phyloP scores from a whole-genome alignment of 306 rosid genomes.

The Hippophae gyantsensis region DNA sequence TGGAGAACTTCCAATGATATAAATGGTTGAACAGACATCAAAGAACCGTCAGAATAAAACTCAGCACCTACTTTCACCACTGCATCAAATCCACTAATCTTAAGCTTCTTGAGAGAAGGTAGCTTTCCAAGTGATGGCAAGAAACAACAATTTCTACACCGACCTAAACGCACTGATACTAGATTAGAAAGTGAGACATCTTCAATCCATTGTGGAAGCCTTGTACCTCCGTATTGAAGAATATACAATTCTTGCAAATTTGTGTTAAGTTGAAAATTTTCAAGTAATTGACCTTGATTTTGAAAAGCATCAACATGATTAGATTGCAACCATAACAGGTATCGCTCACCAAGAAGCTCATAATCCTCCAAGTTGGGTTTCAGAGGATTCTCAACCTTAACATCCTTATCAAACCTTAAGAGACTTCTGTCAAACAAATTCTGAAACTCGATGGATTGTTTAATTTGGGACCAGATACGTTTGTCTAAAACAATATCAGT shows the following conservation, averaged over 20 bases:
- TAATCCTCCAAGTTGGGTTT: no score
- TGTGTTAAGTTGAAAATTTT: constrained; percentile 11
- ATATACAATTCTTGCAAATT: constrained; percentile 1
- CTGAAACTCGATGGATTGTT: no score
- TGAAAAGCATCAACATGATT: neutral
- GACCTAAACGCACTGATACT: neutral
- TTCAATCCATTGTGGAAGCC: constrained; percentile 16
- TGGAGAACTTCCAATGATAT: neutral
- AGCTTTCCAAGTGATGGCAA: constrained; percentile 16
- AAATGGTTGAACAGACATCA: neutral
- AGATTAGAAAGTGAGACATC: neutral
- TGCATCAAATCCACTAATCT: neutral
- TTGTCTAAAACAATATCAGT: no score
- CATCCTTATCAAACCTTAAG: no score
- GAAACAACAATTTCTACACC: neutral
- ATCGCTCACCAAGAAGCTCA: neutral
- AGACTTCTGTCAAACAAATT: no score
- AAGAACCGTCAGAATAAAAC: constrained; percentile 7
- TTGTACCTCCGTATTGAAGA: constrained; percentile 5
- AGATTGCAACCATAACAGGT: constrained; percentile 1
- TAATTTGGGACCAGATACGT: no score
- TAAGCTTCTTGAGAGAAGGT: neutral
- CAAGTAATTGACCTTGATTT: constrained; percentile 8
- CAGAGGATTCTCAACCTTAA: no score
- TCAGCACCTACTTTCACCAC: constrained; percentile 4